Percentiles rank a stretch among this genome's conserved stretches.
Evolutionary conservation across 2,329 filamentous ascomycete genomes (phyloP).

Genomic region (Alternaria solani): DNA sequence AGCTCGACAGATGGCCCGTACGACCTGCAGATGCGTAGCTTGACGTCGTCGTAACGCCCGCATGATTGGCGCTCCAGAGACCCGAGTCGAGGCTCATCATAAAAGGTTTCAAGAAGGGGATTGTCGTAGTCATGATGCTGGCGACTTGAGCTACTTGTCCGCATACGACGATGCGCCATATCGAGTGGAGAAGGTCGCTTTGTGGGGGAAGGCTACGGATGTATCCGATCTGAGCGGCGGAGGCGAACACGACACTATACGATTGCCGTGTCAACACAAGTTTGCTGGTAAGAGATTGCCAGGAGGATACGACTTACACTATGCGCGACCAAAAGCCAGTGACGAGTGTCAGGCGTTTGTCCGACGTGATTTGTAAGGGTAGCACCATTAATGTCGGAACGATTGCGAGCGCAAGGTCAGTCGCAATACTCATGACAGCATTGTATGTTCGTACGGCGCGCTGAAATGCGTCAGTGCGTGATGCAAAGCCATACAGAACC

Average conservation of each 20-base stretch:
- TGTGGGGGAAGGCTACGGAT: background rate
- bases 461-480: background rate
- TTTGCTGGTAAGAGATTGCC: background rate
- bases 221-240: background rate
- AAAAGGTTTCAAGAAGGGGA: constrained; percentile 18
- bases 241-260: constrained; percentile 1
- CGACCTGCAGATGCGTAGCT: background rate
- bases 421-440: constrained; percentile 9
- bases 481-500: background rate
- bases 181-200: constrained; percentile 3
- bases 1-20: background rate
- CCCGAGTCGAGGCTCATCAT: constrained; percentile 18
- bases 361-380: background rate
- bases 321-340: constrained; percentile 6
- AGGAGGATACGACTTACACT: background rate
- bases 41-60: background rate
- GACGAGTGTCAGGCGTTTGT: background rate
- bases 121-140: constrained; percentile 11
- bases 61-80: constrained; percentile 2
- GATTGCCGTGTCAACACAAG: background rate
- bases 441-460: constrained; percentile 8
- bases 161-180: constrained; percentile 15
- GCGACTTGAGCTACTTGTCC: constrained; percentile 12
- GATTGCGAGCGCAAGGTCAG: constrained; percentile 3
- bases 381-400: constrained; percentile 9